Conservation (phyloP, 2,329 filamentous ascomycete genomes). For the Fusarium sp. region DNA sequence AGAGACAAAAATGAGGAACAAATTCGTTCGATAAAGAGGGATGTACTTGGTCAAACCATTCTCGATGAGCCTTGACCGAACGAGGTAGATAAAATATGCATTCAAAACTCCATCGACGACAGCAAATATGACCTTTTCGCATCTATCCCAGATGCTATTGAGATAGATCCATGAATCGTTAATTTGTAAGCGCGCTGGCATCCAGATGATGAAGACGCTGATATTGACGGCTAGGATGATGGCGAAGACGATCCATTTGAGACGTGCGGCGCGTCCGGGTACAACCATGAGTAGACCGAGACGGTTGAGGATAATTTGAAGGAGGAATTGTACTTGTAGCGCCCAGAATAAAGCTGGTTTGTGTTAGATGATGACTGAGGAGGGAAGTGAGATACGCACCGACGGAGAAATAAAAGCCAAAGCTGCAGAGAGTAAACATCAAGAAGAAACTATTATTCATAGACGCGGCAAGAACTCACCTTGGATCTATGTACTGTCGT, state of each 20-base stretch:
- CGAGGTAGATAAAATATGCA: slow-evolving; percentile 60
- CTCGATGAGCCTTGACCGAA: slow-evolving; percentile 57
- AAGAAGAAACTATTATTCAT: neutral
- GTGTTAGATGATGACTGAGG: neutral
- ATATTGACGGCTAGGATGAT: slow-evolving; percentile 63
- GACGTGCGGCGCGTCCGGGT: slow-evolving; percentile 46
- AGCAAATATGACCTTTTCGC: slow-evolving; percentile 63
- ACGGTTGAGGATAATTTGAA: slow-evolving; percentile 67
- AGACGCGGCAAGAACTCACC: neutral
- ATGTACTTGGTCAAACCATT: slow-evolving; percentile 62
- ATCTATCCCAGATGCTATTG: slow-evolving; percentile 64
- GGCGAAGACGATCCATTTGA: slow-evolving; percentile 58
- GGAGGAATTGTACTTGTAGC: slow-evolving; percentile 60
- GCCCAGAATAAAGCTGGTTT: slow-evolving; percentile 47
- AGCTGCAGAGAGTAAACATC: no score
- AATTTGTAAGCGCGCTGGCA: slow-evolving; percentile 61
- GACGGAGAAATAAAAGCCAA: slow-evolving; percentile 38
- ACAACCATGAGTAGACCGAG: slow-evolving; percentile 59
- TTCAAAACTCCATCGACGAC: slow-evolving; percentile 61
- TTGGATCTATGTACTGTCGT: slow-evolving; percentile 39
- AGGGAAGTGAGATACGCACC: slow-evolving; percentile 6
- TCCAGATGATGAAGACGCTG: slow-evolving; percentile 65
- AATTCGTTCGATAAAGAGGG: slow-evolving; percentile 52
- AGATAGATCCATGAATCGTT: slow-evolving; percentile 54
- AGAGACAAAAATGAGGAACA: slow-evolving; percentile 41